Conservation (phyloP, 2,329 filamentous ascomycete species). For the Colletotrichum sp. region DNA sequence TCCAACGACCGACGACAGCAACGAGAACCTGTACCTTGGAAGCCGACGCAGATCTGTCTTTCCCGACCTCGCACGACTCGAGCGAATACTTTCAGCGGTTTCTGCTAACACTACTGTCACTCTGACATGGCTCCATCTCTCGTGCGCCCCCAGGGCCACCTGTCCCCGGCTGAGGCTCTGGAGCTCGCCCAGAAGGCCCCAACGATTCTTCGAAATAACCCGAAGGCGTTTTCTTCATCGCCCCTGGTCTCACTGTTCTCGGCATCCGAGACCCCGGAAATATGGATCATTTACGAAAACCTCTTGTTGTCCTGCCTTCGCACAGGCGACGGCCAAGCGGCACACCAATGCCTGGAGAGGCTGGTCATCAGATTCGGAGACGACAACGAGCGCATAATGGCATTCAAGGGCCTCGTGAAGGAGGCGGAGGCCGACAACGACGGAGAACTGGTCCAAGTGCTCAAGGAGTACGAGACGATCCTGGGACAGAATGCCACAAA, state of each 20-base stretch:
- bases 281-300: slow-evolving; percentile 88
- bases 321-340: slow-evolving; percentile 81
- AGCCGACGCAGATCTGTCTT: background rate
- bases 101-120: background rate
- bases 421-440: slow-evolving; percentile 79
- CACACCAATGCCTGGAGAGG: slow-evolving; percentile 75
- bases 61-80: background rate
- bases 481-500: slow-evolving; percentile 78
- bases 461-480: slow-evolving; percentile 80
- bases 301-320: slow-evolving; percentile 83
- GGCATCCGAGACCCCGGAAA: slow-evolving; percentile 73
- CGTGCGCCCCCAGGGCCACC: slow-evolving; percentile 60
- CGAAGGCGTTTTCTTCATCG: slow-evolving; percentile 60
- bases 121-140: slow-evolving; percentile 56
- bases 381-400: slow-evolving; percentile 86
- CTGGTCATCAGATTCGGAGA: slow-evolving; percentile 82
- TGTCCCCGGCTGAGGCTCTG: slow-evolving; percentile 61
- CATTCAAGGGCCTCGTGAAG: slow-evolving; percentile 79
- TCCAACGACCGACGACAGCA: background rate
- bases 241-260: slow-evolving; percentile 58
- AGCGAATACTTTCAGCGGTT: background rate
- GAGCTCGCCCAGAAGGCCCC: slow-evolving; percentile 67
- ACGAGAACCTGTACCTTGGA: background rate
- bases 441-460: slow-evolving; percentile 68
- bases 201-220: slow-evolving; percentile 56